These are phyloP conservation scores for Geranium brycei DNA, from an alignment of 345 rosid species.

Conservation along the genomic window DNA sequence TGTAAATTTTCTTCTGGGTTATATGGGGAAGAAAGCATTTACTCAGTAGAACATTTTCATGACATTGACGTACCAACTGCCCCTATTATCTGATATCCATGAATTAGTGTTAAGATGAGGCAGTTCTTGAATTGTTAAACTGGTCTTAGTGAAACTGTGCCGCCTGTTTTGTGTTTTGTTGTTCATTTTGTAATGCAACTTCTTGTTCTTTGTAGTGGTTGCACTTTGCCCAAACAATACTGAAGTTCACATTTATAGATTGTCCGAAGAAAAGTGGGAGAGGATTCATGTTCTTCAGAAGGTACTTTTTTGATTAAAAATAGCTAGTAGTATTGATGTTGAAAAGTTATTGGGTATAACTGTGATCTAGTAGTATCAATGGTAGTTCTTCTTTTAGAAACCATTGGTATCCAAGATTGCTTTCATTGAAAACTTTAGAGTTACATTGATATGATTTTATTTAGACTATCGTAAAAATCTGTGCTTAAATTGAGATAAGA, in stretches of 20 bases:
- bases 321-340: too few species aligned
- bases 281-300: slow-evolving; percentile 73
- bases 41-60: too few species aligned
- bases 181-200: not conserved
- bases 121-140: not conserved
- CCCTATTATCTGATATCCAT: too few species aligned
- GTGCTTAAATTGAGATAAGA: not conserved
- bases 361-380: too few species aligned
- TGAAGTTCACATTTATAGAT: slow-evolving; percentile 87
- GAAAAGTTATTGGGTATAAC: too few species aligned
- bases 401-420: too few species aligned
- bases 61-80: too few species aligned
- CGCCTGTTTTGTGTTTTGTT: not conserved
- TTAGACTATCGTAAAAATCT: too few species aligned
- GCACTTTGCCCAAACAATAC: slow-evolving; percentile 82
- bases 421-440: too few species aligned
- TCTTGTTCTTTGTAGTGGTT: slow-evolving; percentile 44
- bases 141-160: not conserved
- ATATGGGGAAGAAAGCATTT: too few species aligned
- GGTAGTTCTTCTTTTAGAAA: too few species aligned
- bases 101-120: not conserved
- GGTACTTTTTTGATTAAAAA: slow-evolving; percentile 20
- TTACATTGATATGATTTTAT: not conserved
- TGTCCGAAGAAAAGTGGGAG: slow-evolving; percentile 71
- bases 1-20: not conserved